Percentiles rank a stretch among this genome's conserved stretches.
Conservation (phyloP, 2,329 filamentous ascomycete genomes). For the Harringtonia aguacate region DNA sequence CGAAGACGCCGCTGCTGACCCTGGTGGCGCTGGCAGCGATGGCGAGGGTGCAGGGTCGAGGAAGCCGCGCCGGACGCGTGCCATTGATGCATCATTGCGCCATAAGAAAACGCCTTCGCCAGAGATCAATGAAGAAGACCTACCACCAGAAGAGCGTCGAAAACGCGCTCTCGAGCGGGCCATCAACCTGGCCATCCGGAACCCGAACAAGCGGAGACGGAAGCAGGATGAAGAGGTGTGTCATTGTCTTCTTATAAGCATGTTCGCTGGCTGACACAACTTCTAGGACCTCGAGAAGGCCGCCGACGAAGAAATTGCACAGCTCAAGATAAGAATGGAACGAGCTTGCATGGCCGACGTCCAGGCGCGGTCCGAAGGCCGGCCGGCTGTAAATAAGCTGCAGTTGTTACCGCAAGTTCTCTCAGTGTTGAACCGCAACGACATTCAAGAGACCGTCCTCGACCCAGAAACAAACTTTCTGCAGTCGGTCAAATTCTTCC, state of each 20-base stretch:
- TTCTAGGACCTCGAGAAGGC: constrained; percentile 75
- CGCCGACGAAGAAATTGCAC: constrained; percentile 81
- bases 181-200: constrained; percentile 82
- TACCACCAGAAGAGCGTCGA: constrained; percentile 77
- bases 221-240: constrained; percentile 83
- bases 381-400: constrained; percentile 85
- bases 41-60: constrained; percentile 21
- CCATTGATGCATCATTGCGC: constrained; percentile 32
- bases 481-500: constrained; percentile 91
- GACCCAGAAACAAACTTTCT: constrained; percentile 94
- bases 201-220: constrained; percentile 59
- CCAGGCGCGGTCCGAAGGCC: constrained; percentile 62
- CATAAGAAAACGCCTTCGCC: constrained; percentile 32
- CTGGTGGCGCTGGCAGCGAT: constrained; percentile 34
- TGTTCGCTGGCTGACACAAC: background rate
- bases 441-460: constrained; percentile 71
- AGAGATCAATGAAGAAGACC: constrained; percentile 62
- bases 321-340: constrained; percentile 84
- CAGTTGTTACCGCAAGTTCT: constrained; percentile 89
- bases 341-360: constrained; percentile 81
- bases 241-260: constrained; percentile 11
- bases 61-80: constrained; percentile 20
- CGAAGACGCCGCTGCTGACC: constrained; percentile 27
- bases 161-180: constrained; percentile 75
- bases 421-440: constrained; percentile 79